phyloP scores from a whole-genome alignment of 1,139 yeast species.

The Sugiyamaella paludigena region DNA sequence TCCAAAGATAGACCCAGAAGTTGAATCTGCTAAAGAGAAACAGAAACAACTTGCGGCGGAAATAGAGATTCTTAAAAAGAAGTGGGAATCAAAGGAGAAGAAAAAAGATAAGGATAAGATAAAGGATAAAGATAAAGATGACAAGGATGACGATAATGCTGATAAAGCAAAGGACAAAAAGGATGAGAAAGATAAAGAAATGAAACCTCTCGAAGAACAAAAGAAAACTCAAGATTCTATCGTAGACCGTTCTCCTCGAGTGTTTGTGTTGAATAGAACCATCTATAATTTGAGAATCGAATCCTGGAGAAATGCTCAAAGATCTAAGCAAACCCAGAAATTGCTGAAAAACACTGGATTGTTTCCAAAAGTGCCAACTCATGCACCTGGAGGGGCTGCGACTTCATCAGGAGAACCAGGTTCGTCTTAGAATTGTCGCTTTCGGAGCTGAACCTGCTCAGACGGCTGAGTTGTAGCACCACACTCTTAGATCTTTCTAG shows the following conservation, averaged over 20 bases:
- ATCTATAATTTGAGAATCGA: conserved; percentile 54
- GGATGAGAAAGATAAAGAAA: conserved; percentile 24
- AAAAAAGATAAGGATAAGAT: conserved; percentile 25
- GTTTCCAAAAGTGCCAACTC: conserved; percentile 58
- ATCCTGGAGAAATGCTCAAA: conserved; percentile 43
- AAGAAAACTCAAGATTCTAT: conserved; percentile 26
- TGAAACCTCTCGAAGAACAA: conserved; percentile 24
- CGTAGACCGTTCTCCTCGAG: conserved; percentile 43
- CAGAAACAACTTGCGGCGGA: conserved; percentile 44
- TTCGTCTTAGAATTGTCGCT: no score
- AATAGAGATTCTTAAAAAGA: conserved; percentile 39
- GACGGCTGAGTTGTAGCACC: no score
- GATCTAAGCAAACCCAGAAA: conserved; percentile 43
- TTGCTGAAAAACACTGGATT: conserved; percentile 45
- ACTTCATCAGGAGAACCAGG: no score
- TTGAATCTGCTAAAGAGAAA: conserved; percentile 44
- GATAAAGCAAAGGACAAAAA: conserved; percentile 24
- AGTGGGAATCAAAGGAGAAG: conserved; percentile 33
- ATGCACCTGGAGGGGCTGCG: conserved; percentile 15
- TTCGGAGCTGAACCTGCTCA: no score
- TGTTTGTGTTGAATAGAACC: conserved; percentile 50
- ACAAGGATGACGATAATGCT: conserved; percentile 25
- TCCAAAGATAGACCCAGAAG: conserved; percentile 50
- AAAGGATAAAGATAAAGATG: conserved; percentile 23
- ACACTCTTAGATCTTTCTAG: no score